phyloP scores from a whole-genome alignment of 2,329 filamentous ascomycete genomes.

The Botryosphaeria dothidea region DNA sequence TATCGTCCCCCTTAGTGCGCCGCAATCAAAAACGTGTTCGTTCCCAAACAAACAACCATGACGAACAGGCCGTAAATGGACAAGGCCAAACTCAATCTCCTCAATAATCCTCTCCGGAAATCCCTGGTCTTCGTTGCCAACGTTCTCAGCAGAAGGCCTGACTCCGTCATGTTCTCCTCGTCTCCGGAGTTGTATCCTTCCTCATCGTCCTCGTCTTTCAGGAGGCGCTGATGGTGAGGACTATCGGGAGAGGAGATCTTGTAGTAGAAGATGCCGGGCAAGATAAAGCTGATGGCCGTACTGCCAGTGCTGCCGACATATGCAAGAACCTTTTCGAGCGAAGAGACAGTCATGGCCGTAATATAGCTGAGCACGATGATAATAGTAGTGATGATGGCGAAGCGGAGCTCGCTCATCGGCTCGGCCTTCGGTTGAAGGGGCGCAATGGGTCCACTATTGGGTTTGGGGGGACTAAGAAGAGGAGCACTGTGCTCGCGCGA shows the following conservation, averaged over 20 bases:
- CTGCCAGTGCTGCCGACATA: conserved; percentile 95
- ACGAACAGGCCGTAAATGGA: conserved; percentile 82
- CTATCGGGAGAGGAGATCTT: conserved; percentile 93
- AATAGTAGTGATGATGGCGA: conserved; percentile 82
- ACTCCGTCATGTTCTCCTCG: conserved; percentile 43
- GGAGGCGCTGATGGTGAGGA: conserved; percentile 77
- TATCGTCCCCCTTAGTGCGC: conserved; percentile 55
- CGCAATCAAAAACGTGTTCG: conserved; percentile 78
- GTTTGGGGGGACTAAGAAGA: conserved; percentile 30
- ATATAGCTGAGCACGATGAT: conserved; percentile 85
- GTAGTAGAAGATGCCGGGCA: conserved; percentile 96
- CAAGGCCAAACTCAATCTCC: conserved; percentile 72
- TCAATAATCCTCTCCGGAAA: conserved; percentile 64
- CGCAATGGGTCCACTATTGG: conserved; percentile 1
- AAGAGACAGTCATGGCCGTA: conserved; percentile 86
- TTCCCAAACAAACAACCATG: conserved; percentile 83
- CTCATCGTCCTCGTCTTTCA: conserved; percentile 91
- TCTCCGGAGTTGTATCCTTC: conserved; percentile 60
- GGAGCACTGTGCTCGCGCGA: conserved; percentile 43
- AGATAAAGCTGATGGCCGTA: conserved; percentile 94
- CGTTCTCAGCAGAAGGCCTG: conserved; percentile 3
- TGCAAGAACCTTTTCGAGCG: conserved; percentile 85
- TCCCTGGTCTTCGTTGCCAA: conserved; percentile 58
- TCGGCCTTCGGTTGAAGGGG: conserved; percentile 37
- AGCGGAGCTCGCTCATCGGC: conserved; percentile 79